Base-by-base conservation (phyloP, 805 yeast genomes). In the Starmerella apicola region DNA sequence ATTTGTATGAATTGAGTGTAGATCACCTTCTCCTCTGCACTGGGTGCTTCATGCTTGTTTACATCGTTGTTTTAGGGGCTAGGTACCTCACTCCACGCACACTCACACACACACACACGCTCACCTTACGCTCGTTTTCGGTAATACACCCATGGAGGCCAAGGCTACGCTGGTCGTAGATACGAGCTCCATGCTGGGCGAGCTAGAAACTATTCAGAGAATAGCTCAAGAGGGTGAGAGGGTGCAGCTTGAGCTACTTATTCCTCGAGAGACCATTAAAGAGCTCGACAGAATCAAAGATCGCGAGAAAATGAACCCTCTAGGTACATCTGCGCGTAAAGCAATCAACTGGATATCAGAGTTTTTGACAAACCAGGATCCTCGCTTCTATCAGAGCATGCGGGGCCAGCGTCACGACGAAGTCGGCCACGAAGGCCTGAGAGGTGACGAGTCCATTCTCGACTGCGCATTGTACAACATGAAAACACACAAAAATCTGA, bases 201-300 rank as follows among this genome's bases (percentile, higher is more conserved):
- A 16, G 9, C 36, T 41, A 20, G n/a, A 16, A 2, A 33, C 41
- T 6, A 27, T 45, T 9, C 13, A 34, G 38, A 7, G 18, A 12
- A 33, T 46, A 12, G 21, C 17, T 13, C 21, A 29, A 3, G 13
- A 21, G 1, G 45, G 42, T 12, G 40, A 23, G 8, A 18, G 12
- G 7, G 6, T 32, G 30, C 13, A 4, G n/a, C 19, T 31, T 2
- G 49, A 46, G 17, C 3, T 46, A 6, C 29, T 46, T 22, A 20
- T 46, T 9, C 49, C 50, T 9, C 41, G 31, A 19, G 36, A 39
- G 17, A 22, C 37, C 4, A 16, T 46, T 4, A 4, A 7, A 8
- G 50, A 46, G 37, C 46, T 46, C 12, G 50, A 46, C 42, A 35
- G 42, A 10, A 41, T 44, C 25, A 46, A 46, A 27, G 48, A 46